Evolutionary conservation across 192 early-diverging fungal genomes (phyloP).

Genomic region (Tieghemiomyces parasiticus): DNA sequence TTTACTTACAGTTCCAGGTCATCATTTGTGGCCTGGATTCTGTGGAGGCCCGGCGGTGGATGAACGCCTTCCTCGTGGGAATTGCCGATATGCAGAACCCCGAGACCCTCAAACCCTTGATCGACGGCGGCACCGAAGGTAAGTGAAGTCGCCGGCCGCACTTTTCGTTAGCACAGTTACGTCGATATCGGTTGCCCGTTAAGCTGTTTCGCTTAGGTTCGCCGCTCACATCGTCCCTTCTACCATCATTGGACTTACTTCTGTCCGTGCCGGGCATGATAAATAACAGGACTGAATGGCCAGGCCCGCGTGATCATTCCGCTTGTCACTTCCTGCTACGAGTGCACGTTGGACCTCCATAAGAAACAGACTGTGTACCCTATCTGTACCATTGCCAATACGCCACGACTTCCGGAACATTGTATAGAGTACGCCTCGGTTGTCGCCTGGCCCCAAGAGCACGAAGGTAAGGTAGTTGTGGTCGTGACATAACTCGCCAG

Average conservation of each 20-base stretch:
- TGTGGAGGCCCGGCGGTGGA: constrained; percentile 93
- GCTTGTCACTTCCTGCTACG: constrained; percentile 75
- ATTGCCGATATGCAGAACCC: constrained; percentile 63
- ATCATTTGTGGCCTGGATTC: constrained; percentile 91
- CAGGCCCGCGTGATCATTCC: constrained; percentile 89
- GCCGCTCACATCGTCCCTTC: no score
- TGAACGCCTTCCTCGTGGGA: constrained; percentile 74
- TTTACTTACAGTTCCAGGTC: constrained; percentile 73
- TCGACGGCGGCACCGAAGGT: constrained; percentile 95
- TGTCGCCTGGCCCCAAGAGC: constrained; percentile 79
- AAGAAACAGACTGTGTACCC: constrained; percentile 81
- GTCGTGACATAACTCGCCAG: no score
- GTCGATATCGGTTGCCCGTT: no score
- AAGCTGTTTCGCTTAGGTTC: no score
- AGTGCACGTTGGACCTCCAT: constrained; percentile 88
- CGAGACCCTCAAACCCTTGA: constrained; percentile 64
- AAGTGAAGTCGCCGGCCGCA: no score
- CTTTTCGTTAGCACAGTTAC: no score
- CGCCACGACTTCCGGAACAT: constrained; percentile 92
- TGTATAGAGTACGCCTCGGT: constrained; percentile 96
- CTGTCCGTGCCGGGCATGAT: no score
- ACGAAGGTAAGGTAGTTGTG: constrained; percentile 45
- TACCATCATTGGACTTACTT: no score
- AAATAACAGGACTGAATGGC: constrained; percentile 66
- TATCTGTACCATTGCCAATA: constrained; percentile 97